Base-by-base conservation (phyloP, 139 green algal genomes). In the Chlorella sp. region DNA sequence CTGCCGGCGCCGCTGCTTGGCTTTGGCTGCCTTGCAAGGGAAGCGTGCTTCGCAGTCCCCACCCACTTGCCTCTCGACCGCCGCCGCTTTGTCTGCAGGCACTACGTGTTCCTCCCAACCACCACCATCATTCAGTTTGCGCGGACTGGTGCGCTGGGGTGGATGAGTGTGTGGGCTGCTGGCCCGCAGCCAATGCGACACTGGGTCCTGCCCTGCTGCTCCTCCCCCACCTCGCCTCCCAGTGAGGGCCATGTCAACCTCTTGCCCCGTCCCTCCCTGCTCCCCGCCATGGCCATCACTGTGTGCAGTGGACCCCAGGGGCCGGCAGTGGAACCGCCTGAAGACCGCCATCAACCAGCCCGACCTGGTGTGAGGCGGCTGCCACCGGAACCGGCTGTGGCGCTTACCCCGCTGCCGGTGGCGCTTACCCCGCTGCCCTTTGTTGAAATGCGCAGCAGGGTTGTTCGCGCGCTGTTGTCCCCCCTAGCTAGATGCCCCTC, bases 41-140 rank as follows among this genome's bases (percentile, higher is more conserved):
- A n/a, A n/a, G n/a, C n/a, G n/a, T n/a, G n/a, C n/a, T n/a, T n/a
- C n/a, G n/a, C n/a, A n/a, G n/a, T 7, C 44, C n/a, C 40, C 40
- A 44, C 67, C 9, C 40, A 38, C 41, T 38, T 20, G 22, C 19
- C 36, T 38, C 17, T 24, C 8, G 16, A 13, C 43, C 43, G 7
- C 28, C 43, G 0, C 44, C 34, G 3, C 48, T 60, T 26, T 44
- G 0, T 32, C 24, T 62, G 56, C 93, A 98, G 91, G 32, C 95
- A 98, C 89, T 98, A 98, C 78, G 92, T 94, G n/a, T 86, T 84
- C 80, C 84, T 99, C 69, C 96, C 96, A 58, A 99, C 97, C 77
- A 92, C 92, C 26, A 91, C 90, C 56, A 95, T 99, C 89, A 98
- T 98, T 68, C 90, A 97, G 82, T 83, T 77, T 14, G 34, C 87